Evolutionary conservation across 495 filamentous ascomycete species (phyloP), one percentile per base, ranked within the genome.

Genomic region (Penicillium canescens): DNA sequence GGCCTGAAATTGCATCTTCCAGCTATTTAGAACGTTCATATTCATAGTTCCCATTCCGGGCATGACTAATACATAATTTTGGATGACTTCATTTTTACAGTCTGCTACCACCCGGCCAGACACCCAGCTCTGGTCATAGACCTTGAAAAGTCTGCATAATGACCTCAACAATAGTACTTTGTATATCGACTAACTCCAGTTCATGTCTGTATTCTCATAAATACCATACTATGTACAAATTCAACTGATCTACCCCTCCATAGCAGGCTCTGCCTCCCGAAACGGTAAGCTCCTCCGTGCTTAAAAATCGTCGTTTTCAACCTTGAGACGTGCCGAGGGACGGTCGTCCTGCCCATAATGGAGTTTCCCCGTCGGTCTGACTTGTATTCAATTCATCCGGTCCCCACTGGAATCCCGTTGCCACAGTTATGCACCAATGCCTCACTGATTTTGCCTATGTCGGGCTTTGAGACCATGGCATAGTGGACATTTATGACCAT

Each of bases 301-400:
- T 54, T 46, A 54, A 46, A 23, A 54, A 54, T 53, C 31, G 38
- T 34, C 41, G 12, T 42, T 24, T 28, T n/a, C 18, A 14, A 26
- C 24, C 12, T 23, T 16, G 21, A 12, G 6, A 12, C 2, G n/a
- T 34, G 43, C 52, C 21, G 46, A 41, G 18, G 36, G 34, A 42
- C 64, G 68, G 70, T 60, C 38, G 23, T 66, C 56, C 48, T 70
- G 46, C 70, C 70, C 37, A 64, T 60, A 68, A 60, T 59, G 48
- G 52, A 16, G 28, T 10, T 47, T 45, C 50, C 38, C 66, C 64
- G 66, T 61, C 60, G 60, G 63, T 20, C 34, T 59, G 50, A 18
- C 13, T 42, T 36, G 47, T 45, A 33, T 55, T 61, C 41, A 55
- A 46, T 61, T 57, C 50, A 36, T 54, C 63, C 57, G 54, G 52